phyloP scores from a whole-genome alignment of 1,284 basidiomycete species.

The Irpex lacteus region DNA sequence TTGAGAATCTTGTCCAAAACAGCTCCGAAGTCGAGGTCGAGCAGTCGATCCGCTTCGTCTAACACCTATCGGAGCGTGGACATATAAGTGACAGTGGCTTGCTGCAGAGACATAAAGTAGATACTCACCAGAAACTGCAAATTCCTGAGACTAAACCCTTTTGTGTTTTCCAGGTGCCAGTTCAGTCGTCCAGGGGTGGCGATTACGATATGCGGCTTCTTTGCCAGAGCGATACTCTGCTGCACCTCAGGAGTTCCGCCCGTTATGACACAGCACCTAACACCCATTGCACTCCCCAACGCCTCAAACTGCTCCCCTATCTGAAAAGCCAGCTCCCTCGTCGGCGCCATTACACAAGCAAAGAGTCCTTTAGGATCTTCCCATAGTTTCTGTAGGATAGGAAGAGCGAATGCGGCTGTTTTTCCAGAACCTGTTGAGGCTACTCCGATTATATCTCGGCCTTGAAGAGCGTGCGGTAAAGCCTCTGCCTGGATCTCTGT shows the following conservation, averaged over 20 bases:
- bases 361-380: constrained; percentile 94
- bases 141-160: constrained; percentile 89
- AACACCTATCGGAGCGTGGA: constrained; percentile 62
- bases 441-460: constrained; percentile 95
- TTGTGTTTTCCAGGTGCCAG: constrained; percentile 97
- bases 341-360: constrained; percentile 93
- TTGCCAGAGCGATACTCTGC: constrained; percentile 92
- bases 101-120: background rate
- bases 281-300: constrained; percentile 92
- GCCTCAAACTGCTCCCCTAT: constrained; percentile 96
- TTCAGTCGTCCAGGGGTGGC: constrained; percentile 95
- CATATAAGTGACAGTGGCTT: background rate
- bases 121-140: constrained; percentile 84
- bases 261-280: constrained; percentile 88
- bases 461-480: constrained; percentile 89
- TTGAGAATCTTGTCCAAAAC: constrained; percentile 98
- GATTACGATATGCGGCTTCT: constrained; percentile 94
- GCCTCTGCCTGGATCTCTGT: constrained; percentile 90
- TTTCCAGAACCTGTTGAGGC: constrained; percentile 98
- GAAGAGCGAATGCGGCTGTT: constrained; percentile 96
- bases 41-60: constrained; percentile 95
- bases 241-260: constrained; percentile 95
- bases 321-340: constrained; percentile 97
- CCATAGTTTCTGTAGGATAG: constrained; percentile 96
- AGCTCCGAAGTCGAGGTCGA: constrained; percentile 98